Evolutionary conservation across 495 filamentous ascomycete genomes (phyloP).

Genomic region (Penicillium paradoxum): DNA sequence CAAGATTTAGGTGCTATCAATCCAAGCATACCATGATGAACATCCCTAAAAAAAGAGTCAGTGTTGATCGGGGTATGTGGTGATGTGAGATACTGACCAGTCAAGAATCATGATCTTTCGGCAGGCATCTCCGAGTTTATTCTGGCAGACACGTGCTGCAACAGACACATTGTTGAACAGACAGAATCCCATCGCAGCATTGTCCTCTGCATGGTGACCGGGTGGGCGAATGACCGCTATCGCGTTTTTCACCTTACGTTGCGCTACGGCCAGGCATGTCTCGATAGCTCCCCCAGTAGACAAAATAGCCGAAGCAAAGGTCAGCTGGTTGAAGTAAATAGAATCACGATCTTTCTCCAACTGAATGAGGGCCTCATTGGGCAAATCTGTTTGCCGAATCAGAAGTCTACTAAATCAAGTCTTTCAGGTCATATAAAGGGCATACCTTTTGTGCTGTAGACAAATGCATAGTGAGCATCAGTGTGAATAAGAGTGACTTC

Average conservation of each 20-base stretch:
- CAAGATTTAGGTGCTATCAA: neutral
- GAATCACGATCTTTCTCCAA: conserved; percentile 69
- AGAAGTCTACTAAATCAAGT: conserved; percentile 1
- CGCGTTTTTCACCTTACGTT: conserved; percentile 79
- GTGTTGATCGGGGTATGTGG: neutral
- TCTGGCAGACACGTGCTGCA: conserved; percentile 76
- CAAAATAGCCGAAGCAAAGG: conserved; percentile 72
- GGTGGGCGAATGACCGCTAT: conserved; percentile 93
- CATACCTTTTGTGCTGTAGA: conserved; percentile 54
- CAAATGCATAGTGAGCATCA: conserved; percentile 69
- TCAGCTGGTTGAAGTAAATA: conserved; percentile 81
- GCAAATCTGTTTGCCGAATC: conserved; percentile 35
- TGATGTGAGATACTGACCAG: conserved; percentile 60
- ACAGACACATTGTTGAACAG: conserved; percentile 96
- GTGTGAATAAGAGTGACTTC: conserved; percentile 79
- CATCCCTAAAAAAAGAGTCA: conserved; percentile 48
- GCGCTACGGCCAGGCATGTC: conserved; percentile 78
- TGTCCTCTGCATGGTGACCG: conserved; percentile 87
- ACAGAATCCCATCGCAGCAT: conserved; percentile 87
- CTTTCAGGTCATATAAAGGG: neutral
- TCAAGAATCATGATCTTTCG: conserved; percentile 90
- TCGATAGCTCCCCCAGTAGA: conserved; percentile 96
- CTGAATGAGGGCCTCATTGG: conserved; percentile 57
- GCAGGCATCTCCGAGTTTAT: conserved; percentile 66
- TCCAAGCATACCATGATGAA: conserved; percentile 51